phyloP scores from a whole-genome alignment of 2,329 filamentous ascomycete genomes.

The Orbilia oligospora region DNA sequence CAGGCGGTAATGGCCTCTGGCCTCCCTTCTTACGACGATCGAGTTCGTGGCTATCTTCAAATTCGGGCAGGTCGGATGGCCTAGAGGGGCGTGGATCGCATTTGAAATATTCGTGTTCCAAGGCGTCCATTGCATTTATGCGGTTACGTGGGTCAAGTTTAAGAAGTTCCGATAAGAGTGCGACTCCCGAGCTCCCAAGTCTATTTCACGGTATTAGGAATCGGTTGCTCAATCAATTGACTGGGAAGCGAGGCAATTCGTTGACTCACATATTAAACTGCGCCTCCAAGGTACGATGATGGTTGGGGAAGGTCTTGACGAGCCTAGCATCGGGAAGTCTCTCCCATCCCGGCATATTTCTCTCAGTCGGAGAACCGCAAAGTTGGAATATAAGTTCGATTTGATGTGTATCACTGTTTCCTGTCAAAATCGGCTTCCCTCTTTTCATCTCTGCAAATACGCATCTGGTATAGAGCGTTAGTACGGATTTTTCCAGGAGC shows the following conservation, averaged over 20 bases:
- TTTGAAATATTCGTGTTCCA: conserved; percentile 92
- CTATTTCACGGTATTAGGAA: conserved; percentile 60
- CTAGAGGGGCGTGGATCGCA: conserved; percentile 82
- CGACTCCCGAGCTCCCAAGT: conserved; percentile 78
- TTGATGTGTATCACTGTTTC: conserved; percentile 89
- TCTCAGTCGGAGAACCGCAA: conserved; percentile 88
- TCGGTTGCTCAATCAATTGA: conserved; percentile 2
- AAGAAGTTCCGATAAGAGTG: conserved; percentile 84
- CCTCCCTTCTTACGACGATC: conserved; percentile 83
- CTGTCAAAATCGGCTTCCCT: conserved; percentile 90
- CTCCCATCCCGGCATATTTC: conserved; percentile 93
- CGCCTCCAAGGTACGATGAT: conserved; percentile 77
- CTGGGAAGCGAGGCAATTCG: background rate
- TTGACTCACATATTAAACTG: conserved; percentile 79
- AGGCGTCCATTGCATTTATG: conserved; percentile 92
- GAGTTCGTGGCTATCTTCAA: conserved; percentile 96
- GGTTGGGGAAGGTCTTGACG: conserved; percentile 75
- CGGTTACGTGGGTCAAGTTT: conserved; percentile 89
- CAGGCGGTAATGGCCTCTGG: conserved; percentile 84
- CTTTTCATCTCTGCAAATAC: conserved; percentile 98
- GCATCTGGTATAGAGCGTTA: conserved; percentile 73
- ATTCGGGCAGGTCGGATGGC: conserved; percentile 88
- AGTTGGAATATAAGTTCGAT: conserved; percentile 94
- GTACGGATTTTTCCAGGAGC: conserved; percentile 37
- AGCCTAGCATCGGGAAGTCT: conserved; percentile 84